phyloP scores from a whole-genome alignment of 129 eudicot genomes.

The Smallanthus sonchifolius region DNA sequence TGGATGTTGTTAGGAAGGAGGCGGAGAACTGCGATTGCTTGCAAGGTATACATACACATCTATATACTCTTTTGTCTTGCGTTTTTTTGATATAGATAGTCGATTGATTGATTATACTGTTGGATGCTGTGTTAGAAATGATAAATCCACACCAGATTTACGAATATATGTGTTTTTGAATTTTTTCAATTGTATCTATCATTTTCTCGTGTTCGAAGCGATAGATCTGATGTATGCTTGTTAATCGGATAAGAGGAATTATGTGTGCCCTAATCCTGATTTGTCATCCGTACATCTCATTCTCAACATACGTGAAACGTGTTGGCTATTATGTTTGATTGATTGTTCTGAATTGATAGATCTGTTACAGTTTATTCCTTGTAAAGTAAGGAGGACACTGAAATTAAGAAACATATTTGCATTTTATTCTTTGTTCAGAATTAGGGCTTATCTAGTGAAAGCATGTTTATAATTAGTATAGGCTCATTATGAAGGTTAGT shows the following conservation, averaged over 20 bases:
- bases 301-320: background rate
- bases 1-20: constrained; percentile 7
- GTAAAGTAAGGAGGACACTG: background rate
- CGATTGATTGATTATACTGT: background rate
- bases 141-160: background rate
- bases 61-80: background rate
- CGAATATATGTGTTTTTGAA: background rate
- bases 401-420: background rate
- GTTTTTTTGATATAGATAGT: background rate
- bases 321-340: background rate
- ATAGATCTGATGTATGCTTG: background rate
- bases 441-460: background rate
- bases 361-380: background rate
- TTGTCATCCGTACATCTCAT: background rate
- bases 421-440: background rate
- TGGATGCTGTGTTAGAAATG: background rate
- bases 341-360: background rate
- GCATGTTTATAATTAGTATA: background rate
- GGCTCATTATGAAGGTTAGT: background rate
- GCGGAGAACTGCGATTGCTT: constrained; percentile 8
- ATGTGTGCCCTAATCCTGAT: too few relatives aligned
- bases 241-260: background rate
- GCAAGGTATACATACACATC: background rate
- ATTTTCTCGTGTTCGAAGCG: background rate
- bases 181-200: background rate